Base-by-base conservation (phyloP, 2,329 filamentous ascomycete genomes). In the Colletotrichum musae region DNA sequence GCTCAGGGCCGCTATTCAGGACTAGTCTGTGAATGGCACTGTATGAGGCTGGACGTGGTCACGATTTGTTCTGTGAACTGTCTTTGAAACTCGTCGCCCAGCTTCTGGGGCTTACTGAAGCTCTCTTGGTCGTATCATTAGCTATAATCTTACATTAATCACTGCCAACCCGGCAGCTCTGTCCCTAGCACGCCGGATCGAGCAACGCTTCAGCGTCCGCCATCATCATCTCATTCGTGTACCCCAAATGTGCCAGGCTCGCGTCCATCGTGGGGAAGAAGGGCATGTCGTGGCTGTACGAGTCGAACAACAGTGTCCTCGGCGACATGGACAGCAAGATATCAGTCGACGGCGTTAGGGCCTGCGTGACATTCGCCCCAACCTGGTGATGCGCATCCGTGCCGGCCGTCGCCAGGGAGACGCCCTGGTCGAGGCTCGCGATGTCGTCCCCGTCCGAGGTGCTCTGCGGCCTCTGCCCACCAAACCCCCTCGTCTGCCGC, bases 261-360 rank as follows among this genome's bases (percentile, higher is more conserved):
- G 72, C 74, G 57, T 75, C 74, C 48, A 76, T 74, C 12, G 71
- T 73, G 4, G 73, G 74, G 21, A 73, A 76, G 45, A 74, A 66
- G 15, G 70, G 73, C 53, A 74, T 64, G 12, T 54, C 71, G 15
- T 71, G 68, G 18, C 72, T 69, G 62, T 72, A 72, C 6, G 73
- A 72, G 21, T 74, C 74, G 45, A 75, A 75, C 2, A 51, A 62
- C 2, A 75, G 58, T 36, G 73, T 70, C 7, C 73, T 60, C 5
- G 74, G 74, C 3, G 73, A 75, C 60, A 72, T 72, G 3, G 72
- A 51, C 16, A 74, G 32, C 7, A 73, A 52, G 18, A 71, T 72
- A 7, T 73, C 71, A 0, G 71, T 69, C 13, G 53, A 58, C 0
- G 63, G 57, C 43, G 63, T 66, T 15, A 72, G 52, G 3, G 59